Evolutionary conservation across 2,329 filamentous ascomycete species (phyloP).

Genomic region (Sporothrix humicola): DNA sequence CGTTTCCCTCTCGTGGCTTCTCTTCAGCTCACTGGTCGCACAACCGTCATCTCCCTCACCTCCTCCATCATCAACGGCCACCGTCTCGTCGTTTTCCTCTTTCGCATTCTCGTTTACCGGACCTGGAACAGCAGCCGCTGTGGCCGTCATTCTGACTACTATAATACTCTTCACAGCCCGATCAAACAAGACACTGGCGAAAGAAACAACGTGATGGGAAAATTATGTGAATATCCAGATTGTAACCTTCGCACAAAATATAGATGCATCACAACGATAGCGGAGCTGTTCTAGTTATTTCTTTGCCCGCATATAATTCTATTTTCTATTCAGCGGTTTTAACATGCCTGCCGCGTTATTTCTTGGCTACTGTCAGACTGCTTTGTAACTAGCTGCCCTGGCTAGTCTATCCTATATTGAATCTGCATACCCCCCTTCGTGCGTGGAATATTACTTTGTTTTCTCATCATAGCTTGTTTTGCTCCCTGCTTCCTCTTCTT

Average conservation of each 20-base stretch:
- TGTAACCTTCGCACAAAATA: not conserved
- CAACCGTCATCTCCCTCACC: slow-evolving; percentile 10
- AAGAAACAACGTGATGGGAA: not conserved
- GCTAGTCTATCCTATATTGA: not conserved
- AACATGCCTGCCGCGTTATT: not conserved
- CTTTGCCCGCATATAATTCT: not conserved
- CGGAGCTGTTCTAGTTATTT: not conserved
- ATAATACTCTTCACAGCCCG: not conserved
- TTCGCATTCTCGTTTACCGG: slow-evolving; percentile 7
- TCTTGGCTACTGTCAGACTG: not conserved
- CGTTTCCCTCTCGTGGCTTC: slow-evolving; percentile 9
- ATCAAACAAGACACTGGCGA: not conserved
- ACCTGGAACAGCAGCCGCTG: not conserved
- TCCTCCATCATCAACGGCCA: not conserved
- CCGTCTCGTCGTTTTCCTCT: not conserved
- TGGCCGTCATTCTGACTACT: not conserved
- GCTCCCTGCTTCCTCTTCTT: not conserved
- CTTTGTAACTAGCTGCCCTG: not conserved
- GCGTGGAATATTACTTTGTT: not conserved
- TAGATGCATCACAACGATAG: not conserved
- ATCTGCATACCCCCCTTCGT: not conserved
- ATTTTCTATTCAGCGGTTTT: not conserved
- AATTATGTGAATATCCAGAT: not conserved
- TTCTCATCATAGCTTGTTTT: not conserved
- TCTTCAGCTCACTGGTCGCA: slow-evolving; percentile 5